These are phyloP conservation scores for Candida taoyuanica DNA, from an alignment of 805 yeast genomes.

Conservation along the genomic window DNA sequence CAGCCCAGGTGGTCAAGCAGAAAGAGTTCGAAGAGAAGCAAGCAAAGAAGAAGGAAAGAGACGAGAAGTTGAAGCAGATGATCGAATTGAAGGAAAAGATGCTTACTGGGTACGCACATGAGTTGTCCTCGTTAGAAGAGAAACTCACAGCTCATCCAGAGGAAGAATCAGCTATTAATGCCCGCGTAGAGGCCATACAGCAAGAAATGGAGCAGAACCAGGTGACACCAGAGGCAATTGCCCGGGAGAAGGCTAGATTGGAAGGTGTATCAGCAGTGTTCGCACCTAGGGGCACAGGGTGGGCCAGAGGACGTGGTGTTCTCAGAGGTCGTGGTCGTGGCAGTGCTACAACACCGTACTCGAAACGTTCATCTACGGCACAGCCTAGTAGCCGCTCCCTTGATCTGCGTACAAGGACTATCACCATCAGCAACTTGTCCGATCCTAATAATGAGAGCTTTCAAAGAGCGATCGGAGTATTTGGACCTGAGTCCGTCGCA, in stretches of 20 bases:
- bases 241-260: constrained; percentile 19
- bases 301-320: constrained; percentile 12
- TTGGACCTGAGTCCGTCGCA: constrained; percentile 15
- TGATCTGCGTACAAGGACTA: constrained; percentile 24
- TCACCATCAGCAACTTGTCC: constrained; percentile 16
- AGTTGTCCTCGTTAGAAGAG: constrained; percentile 22
- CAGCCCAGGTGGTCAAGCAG: constrained; percentile 37
- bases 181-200: constrained; percentile 16
- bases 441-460: constrained; percentile 17
- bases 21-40: constrained; percentile 36
- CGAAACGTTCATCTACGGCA: constrained; percentile 12
- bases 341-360: constrained; percentile 18
- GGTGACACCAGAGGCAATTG: constrained; percentile 22
- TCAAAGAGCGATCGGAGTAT: constrained; percentile 11
- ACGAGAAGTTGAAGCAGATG: constrained; percentile 29
- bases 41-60: constrained; percentile 30
- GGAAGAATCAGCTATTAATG: constrained; percentile 11
- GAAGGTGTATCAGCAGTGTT: constrained; percentile 7
- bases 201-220: constrained; percentile 16
- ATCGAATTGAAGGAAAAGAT: constrained; percentile 33
- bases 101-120: constrained; percentile 30
- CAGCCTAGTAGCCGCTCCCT: constrained; percentile 10
- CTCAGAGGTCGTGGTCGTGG: constrained; percentile 15
- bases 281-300: constrained; percentile 10
- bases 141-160: constrained; percentile 17